Evolutionary conservation across 345 rosid species (phyloP), one percentile per base, ranked within the genome.

Genomic region (Rhizophora mangle): DNA sequence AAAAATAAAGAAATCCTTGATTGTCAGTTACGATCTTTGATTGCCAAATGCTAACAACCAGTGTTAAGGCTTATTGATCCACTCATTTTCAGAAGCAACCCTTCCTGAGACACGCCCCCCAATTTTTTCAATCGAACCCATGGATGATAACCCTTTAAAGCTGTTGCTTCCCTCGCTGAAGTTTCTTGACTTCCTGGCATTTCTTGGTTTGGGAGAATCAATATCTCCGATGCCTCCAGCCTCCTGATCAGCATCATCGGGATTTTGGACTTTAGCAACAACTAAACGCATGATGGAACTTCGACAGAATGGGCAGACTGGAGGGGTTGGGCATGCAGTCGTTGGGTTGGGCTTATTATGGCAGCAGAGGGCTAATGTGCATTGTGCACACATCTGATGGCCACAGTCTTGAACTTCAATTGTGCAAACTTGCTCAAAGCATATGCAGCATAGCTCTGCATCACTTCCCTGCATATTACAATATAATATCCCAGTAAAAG

Each of bases 261-360:
- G 76, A 72, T 22, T 69, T 72, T 85, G 81, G 70, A 80, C 74
- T 76, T 89, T 75, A 30, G 87, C 96, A 60, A 96, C 94, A 5
- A 78, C 89, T 57, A 96, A 75, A 16, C 79, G 79, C 27, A 64
- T 81, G 9, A 96, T 96, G 73, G 82, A 79, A 78, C 99, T 89
- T 76, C 97, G 87, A 79, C 98, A 96, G 78, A 96, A 96, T 2
- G 99, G 99, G 68, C 99, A 90, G 3, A 89, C 96, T 0, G 96
- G 98, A 63, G 97, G 92, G 7, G 64, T 82, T 30, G 87, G 49
- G 63, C 82, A 71, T n/a, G 92, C 82, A 0, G 91, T 90, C n/a
- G 94, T 85, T 20, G 99, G 98, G 86, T 92, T 89, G 0, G 99
- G 99, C 75, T 95, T 95, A 84, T 90, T 92, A 79, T 95, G 91